Conservation (phyloP, 116 monocot genomes). For the Thalassia testudinum region DNA sequence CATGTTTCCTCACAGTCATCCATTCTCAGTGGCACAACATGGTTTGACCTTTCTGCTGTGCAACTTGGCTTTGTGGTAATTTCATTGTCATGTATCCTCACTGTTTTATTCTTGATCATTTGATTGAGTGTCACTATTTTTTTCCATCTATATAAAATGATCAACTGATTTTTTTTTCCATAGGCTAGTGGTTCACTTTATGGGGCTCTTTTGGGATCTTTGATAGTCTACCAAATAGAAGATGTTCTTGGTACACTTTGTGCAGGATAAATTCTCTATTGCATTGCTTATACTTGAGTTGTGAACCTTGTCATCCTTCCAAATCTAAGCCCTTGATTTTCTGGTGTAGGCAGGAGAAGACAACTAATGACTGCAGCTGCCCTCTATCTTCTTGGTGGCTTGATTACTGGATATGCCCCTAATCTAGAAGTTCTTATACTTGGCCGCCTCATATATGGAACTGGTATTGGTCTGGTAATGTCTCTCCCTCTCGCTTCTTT, state of each 20-base stretch:
- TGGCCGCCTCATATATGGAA: slow-evolving; percentile 75
- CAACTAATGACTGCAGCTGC: slow-evolving; percentile 63
- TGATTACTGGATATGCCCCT: slow-evolving; percentile 63
- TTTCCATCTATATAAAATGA: neutral
- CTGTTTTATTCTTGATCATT: neutral
- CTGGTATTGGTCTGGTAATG: slow-evolving; percentile 84
- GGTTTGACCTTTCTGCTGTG: slow-evolving; percentile 80
- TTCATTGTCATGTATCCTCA: neutral
- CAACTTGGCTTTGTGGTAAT: slow-evolving; percentile 94
- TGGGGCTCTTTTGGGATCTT: slow-evolving; percentile 86
- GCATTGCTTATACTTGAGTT: neutral
- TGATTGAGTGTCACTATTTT: neutral
- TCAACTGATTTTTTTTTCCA: neutral
- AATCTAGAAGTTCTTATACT: slow-evolving; percentile 57
- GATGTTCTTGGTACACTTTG: slow-evolving; percentile 69
- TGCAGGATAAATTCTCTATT: neutral
- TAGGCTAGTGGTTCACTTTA: slow-evolving; percentile 98
- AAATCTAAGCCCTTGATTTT: slow-evolving; percentile 6
- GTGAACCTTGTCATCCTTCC: neutral
- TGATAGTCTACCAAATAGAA: slow-evolving; percentile 50
- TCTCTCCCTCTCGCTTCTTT: neutral
- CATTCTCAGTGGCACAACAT: slow-evolving; percentile 74
- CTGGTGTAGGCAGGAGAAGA: slow-evolving; percentile 78
- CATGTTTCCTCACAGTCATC: slow-evolving; percentile 39
- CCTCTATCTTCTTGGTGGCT: slow-evolving; percentile 57